Conservation (phyloP, 1,284 basidiomycete species). For the Papiliotrema fonsecae region DNA sequence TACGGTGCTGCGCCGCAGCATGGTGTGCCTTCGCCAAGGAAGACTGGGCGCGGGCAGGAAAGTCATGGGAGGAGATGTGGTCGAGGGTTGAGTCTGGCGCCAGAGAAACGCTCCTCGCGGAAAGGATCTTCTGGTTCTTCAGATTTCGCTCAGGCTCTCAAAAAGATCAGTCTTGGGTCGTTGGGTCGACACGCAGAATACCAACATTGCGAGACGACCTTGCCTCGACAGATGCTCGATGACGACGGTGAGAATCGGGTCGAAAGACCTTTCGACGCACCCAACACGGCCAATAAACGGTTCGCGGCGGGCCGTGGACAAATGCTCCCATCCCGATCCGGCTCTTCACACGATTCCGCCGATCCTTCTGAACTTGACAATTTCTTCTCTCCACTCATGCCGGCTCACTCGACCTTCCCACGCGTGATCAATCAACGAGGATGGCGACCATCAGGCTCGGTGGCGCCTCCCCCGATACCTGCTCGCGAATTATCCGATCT, state of each 20-base stretch:
- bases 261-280: too few species aligned
- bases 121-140: not conserved
- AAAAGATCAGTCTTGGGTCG: not conserved
- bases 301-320: too few species aligned
- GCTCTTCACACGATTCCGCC: not conserved
- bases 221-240: not conserved
- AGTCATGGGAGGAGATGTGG: not conserved
- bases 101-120: not conserved
- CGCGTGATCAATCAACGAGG: too few species aligned
- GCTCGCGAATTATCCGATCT: not conserved
- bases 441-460: not conserved
- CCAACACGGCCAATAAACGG: too few species aligned
- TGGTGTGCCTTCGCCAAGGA: not conserved
- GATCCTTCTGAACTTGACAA: conserved; percentile 3
- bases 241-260: too few species aligned
- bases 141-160: not conserved
- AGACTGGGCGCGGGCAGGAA: not conserved
- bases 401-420: not conserved
- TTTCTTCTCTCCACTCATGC: conserved; percentile 13
- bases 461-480: conserved; percentile 4
- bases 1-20: not conserved
- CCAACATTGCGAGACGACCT: not conserved
- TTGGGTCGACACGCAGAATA: not conserved
- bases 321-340: too few species aligned
- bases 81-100: not conserved